Conservation (phyloP, 78 protist species). For the Emiliania huxleyi region DNA sequence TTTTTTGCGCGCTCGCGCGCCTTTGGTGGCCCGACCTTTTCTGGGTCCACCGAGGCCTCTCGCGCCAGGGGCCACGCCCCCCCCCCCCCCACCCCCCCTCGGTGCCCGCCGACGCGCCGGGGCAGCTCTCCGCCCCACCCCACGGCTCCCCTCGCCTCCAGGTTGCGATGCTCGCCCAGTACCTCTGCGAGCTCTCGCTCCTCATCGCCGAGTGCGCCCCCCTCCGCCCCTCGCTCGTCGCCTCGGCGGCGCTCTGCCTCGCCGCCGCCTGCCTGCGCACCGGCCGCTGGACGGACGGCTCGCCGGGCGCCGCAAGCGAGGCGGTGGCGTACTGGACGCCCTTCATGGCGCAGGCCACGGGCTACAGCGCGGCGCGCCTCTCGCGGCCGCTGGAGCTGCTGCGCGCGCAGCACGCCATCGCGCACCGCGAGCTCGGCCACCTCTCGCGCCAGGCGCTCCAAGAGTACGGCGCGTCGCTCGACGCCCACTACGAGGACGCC, state of each 20-base stretch:
- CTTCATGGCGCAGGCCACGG: not conserved
- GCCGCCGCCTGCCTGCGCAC: not conserved
- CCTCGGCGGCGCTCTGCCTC: not conserved
- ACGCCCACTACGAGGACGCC: not conserved
- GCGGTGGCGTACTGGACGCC: not conserved
- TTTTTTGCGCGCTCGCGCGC: not conserved
- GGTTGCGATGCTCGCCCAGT: slow-evolving; percentile 3
- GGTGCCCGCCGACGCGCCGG: too few relatives aligned
- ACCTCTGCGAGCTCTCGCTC: not conserved
- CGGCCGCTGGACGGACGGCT: not conserved
- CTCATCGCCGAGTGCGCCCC: not conserved
- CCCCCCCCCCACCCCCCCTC: too few relatives aligned
- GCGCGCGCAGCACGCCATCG: not conserved
- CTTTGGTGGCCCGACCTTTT: not conserved
- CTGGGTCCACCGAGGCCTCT: not conserved
- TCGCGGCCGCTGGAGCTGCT: not conserved
- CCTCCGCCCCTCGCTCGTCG: not conserved
- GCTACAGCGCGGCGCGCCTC: not conserved
- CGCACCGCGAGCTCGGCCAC: not conserved
- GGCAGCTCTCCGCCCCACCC: too few relatives aligned
- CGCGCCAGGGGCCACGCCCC: not conserved
- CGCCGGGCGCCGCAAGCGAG: not conserved
- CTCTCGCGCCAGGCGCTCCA: not conserved
- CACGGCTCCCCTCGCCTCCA: too few relatives aligned
- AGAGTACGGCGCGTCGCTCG: not conserved